These are phyloP conservation scores for Salix udensis DNA, from an alignment of 345 rosid genomes.

Conservation along the genomic window DNA sequence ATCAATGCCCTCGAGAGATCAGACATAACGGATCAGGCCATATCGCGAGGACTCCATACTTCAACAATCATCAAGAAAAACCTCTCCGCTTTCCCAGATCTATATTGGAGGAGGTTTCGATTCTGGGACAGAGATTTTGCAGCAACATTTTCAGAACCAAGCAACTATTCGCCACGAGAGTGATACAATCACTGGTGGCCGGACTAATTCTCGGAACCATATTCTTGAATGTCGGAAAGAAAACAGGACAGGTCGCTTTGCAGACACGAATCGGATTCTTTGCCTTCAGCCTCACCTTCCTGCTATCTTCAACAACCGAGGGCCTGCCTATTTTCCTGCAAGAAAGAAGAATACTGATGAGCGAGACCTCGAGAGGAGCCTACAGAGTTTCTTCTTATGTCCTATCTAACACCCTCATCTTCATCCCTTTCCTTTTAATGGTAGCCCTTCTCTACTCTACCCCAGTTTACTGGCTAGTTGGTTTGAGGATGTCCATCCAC, in stretches of 20 bases:
- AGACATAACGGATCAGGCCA: not conserved
- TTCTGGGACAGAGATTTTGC: conserved; percentile 72
- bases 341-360: conserved; percentile 71
- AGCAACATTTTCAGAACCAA: conserved; percentile 80
- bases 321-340: conserved; percentile 83
- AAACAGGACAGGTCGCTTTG: conserved; percentile 38
- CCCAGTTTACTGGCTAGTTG: conserved; percentile 88
- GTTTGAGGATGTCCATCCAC: conserved; percentile 49
- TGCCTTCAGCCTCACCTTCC: conserved; percentile 80
- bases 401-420: conserved; percentile 58
- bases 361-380: conserved; percentile 79
- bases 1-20: conserved; percentile 1
- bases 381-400: conserved; percentile 72
- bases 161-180: conserved; percentile 68
- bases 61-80: conserved; percentile 28
- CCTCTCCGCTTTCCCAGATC: conserved; percentile 43
- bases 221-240: conserved; percentile 56
- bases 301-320: conserved; percentile 83
- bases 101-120: conserved; percentile 46
- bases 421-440: conserved; percentile 69
- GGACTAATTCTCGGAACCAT: conserved; percentile 73
- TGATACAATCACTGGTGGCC: conserved; percentile 63
- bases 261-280: conserved; percentile 76
- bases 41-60: conserved; percentile 21
- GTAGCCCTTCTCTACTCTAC: conserved; percentile 59